Percentiles rank a stretch among this genome's conserved stretches.
Conservation (phyloP, 495 filamentous ascomycete species). For the Massariosphaeria phaeospora region DNA sequence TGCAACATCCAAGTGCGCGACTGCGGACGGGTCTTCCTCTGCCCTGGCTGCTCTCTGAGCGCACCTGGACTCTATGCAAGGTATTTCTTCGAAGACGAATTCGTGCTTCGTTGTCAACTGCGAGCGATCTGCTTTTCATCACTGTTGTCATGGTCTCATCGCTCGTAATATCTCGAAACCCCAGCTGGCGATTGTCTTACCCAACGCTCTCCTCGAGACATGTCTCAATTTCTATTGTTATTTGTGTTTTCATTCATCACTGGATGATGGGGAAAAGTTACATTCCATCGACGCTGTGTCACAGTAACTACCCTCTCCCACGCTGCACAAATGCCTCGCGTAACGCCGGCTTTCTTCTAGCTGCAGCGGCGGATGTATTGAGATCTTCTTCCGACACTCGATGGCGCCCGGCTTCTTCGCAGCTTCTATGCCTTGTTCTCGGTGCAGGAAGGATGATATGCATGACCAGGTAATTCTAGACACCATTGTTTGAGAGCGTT, state of each 20-base stretch:
- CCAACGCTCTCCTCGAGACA: no score
- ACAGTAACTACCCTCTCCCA: constrained; percentile 3
- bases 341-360: constrained; percentile 22
- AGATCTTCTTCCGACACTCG: constrained; percentile 20
- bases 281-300: constrained; percentile 24
- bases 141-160: constrained; percentile 1
- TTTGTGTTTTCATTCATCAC: constrained; percentile 21
- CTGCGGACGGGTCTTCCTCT: background rate
- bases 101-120: background rate
- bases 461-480: constrained; percentile 9
- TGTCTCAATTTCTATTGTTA: constrained; percentile 12
- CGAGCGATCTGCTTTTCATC: background rate
- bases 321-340: constrained; percentile 16
- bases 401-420: constrained; percentile 1
- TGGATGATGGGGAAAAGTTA: constrained; percentile 14
- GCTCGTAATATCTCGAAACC: background rate
- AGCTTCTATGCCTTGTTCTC: constrained; percentile 6
- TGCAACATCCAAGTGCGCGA: constrained; percentile 16
- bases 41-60: constrained; percentile 2
- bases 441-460: constrained; percentile 10
- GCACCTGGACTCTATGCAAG: background rate
- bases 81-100: background rate
- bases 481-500: constrained; percentile 27
- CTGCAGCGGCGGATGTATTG: constrained; percentile 19
- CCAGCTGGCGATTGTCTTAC: no score